Evolutionary conservation across 768 basidiomycete genomes (phyloP), one percentile per base, ranked within the genome.

Genomic region (Russula sp.): DNA sequence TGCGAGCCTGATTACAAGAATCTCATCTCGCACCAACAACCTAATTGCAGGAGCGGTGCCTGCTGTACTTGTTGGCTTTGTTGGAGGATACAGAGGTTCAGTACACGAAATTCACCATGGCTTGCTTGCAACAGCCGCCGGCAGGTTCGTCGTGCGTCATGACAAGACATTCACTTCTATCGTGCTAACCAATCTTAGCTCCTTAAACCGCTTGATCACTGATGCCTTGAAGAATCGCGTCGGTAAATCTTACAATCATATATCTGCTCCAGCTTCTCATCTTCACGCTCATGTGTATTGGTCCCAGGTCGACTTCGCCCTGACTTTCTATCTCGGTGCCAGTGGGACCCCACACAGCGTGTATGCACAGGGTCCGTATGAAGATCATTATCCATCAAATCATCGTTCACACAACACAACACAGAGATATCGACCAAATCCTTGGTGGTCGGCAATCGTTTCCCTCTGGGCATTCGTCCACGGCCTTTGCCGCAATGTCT

Each of bases 381-480:
- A 20, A 49, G 46, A 34, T 32, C 43, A 10, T n/a, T 43, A 13
- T 63, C 18, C 34, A 46, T 7, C 43, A n/a, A 38, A 54, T 46
- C 51, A 56, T 67, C 13, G 20, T 29, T 53, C 25, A 48, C 29
- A 32, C 51, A 53, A 48, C 29, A 32, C 51, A 53, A 10, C 13
- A 11, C 62, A 75, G 75, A 16, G 64, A 81, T 38, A 56, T 69
- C 20, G 65, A 74, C 5, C 59, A 69, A 11, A 68, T 86, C 32
- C 49, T 75, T 14, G 78, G 81, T 58, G 84, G 84, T 14, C 74
- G 84, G 38, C 76, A 78, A 58, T 87, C 85, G 0, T 88, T 88
- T 67, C 86, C 85, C 7, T 86, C 84, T 11, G 86, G 86, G 7
- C 86, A 88, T 69, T 84, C 85, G 1, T 84, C 85, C 1, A 81